Evolutionary conservation across 306 rosid genomes (phyloP), one percentile per base, ranked within the genome.

Genomic region (Dryas octopetala): DNA sequence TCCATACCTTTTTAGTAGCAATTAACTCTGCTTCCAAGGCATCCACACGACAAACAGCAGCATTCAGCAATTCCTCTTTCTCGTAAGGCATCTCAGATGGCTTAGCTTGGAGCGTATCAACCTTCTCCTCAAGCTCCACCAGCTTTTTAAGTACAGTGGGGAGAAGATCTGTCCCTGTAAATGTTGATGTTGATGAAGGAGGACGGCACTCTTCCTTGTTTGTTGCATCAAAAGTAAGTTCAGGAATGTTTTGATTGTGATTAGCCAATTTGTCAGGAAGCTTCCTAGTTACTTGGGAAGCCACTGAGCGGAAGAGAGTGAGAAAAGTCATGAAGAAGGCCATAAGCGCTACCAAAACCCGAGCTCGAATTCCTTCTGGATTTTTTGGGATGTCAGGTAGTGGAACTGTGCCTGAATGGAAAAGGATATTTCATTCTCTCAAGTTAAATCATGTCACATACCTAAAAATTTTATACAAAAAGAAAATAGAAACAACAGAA

Each of bases 11-110:
- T 85, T 95, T 95, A 54, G 99, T 90, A 59, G 97, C 89, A 83
- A 95, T 95, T 65, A 95, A 82, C 85, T 92, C 97, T 52, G 99
- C 99, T 82, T 95, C 99, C 74, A 95, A 83, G 61, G 93, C 97
- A 90, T 95, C 99, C 76, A 95, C 99, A 4, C 97, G 97, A 74
- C 87, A 92, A 62, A 95, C 99, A 75, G 99, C 99, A 71, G 97
- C 99, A 88, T 95, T 92, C 79, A 95, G 89, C 88, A 95, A 81
- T 84, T 95, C 99, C 70, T 73, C 97, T 83, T 92, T 95, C 80
- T 95, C 97, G 66, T 76, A 69, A 60, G 99, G 99, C 99, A 95
- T 90, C 85, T 79, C 84, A 40, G 97, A 90, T 70, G 99, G 97
- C 89, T 92, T 95, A 62, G 97, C 85, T 81, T 90, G 91, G 72